Evolutionary conservation across 1,284 basidiomycete species (phyloP), one percentile per base, ranked within the genome.

Genomic region (Papiliotrema terrestris): DNA sequence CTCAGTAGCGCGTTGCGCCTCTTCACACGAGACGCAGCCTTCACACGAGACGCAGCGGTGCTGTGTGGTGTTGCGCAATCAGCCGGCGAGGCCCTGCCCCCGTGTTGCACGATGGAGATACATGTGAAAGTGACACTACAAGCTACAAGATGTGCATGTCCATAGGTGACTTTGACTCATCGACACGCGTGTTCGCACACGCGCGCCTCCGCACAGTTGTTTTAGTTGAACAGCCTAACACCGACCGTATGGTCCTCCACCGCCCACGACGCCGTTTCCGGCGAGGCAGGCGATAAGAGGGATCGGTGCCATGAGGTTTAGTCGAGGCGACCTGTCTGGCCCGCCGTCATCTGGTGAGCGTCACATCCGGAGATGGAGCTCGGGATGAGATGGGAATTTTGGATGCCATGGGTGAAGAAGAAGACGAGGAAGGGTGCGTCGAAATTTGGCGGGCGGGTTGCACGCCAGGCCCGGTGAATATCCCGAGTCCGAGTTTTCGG

Each of bases 121-220:
- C 14, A 20, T 45, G 11, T 45, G 8, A 32, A 32, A 32, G 29
- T 38, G n/a, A 8, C n/a, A 41, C 29, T 43, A 15, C 29, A 2
- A 23, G 22, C 19, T 41, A 62, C 45, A 32, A 32, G 29, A 55
- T 72, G 67, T 72, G 52, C 60, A 61, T 70, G 62, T 64, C 62
- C 62, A 65, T 68, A 71, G 70, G 70, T 72, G 69, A 72, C 70
- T 63, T 66, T 55, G 67, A 62, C 62, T 72, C 70, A 59, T 68
- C 44, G 65, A 60, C 51, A 8, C 45, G 11, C 45, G 22, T 15
- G 5, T 47, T n/a, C 44, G 9, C 14, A 26, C 29, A 32, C 29
- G 29, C 29, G 29, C 29, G 49, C 54, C 68, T 71, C 70, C 62
- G 53, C 68, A 61, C 59, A 63, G 70, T 63, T 67, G 65, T 67